A percentile compares a stretch with the other conserved stretches of the same genome.
Evolutionary conservation across 495 filamentous ascomycete species (phyloP).

Genomic region (Rusavskia elegans): DNA sequence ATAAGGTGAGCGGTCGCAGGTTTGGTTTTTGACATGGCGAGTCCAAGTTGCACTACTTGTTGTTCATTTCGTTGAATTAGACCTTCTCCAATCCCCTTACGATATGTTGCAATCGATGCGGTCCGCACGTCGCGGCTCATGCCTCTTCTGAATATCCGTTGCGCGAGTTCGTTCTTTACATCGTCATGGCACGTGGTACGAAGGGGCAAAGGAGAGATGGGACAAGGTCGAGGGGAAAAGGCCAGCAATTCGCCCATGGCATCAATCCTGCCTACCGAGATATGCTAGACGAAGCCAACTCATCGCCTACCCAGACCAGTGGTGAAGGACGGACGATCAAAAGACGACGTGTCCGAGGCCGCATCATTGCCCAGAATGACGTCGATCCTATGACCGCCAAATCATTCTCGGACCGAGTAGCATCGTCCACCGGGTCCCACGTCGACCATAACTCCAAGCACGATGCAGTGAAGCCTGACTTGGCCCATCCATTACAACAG

Average conservation of each 20-base stretch:
- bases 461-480: too few relatives aligned
- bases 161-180: too few relatives aligned
- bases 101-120: too few relatives aligned
- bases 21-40: too few relatives aligned
- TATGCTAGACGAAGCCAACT: conserved; percentile 46
- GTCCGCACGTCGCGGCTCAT: too few relatives aligned
- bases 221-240: not conserved
- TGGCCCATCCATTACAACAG: not conserved
- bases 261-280: conserved; percentile 31
- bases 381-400: not conserved
- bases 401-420: not conserved
- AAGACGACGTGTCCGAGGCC: conserved; percentile 24
- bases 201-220: not conserved
- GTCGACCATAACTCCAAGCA: too few relatives aligned
- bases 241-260: not conserved
- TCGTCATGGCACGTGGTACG: not conserved
- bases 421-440: not conserved
- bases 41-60: too few relatives aligned
- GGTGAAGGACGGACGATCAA: conserved; percentile 25
- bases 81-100: too few relatives aligned
- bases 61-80: too few relatives aligned
- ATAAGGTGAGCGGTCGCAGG: too few relatives aligned
- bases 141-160: too few relatives aligned
- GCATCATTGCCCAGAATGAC: conserved; percentile 9
- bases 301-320: conserved; percentile 18